phyloP scores from a whole-genome alignment of 1,139 yeast genomes.

The Geotrichum siamense region DNA sequence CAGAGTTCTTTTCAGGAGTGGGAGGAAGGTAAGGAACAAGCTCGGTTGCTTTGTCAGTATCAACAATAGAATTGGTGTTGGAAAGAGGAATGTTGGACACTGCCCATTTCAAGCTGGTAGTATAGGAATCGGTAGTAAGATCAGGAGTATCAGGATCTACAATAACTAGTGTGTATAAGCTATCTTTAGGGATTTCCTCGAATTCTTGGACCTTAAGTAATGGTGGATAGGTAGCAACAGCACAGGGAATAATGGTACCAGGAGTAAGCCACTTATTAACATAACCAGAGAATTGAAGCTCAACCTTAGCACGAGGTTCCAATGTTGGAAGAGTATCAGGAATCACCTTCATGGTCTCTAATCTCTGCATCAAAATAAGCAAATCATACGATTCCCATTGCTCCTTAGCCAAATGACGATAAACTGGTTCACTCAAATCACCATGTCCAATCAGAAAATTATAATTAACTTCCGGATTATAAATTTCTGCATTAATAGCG shows the following conservation, averaged over 20 bases:
- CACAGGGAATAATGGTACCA: slow-evolving; percentile 66
- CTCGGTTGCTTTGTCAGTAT: slow-evolving; percentile 42
- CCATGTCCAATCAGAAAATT: slow-evolving; percentile 47
- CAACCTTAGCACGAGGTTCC: slow-evolving; percentile 72
- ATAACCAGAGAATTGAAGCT: slow-evolving; percentile 65
- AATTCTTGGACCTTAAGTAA: slow-evolving; percentile 67
- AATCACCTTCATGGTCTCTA: slow-evolving; percentile 76
- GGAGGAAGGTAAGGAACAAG: slow-evolving; percentile 72
- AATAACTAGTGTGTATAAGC: slow-evolving; percentile 64
- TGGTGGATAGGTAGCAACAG: slow-evolving; percentile 69
- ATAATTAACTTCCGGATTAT: slow-evolving; percentile 78
- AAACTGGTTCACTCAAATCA: slow-evolving; percentile 73
- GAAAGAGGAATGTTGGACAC: slow-evolving; percentile 59
- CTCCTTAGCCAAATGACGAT: slow-evolving; percentile 56
- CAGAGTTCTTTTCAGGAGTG: slow-evolving; percentile 81
- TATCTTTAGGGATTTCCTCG: slow-evolving; percentile 43
- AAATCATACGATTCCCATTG: slow-evolving; percentile 67
- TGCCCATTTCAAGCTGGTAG: slow-evolving; percentile 73
- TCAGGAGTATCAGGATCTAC: slow-evolving; percentile 95
- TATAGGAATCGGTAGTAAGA: slow-evolving; percentile 55
- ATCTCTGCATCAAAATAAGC: slow-evolving; percentile 77
- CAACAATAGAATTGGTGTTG: slow-evolving; percentile 53
- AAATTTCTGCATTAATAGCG: slow-evolving; percentile 50
- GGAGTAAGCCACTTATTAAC: slow-evolving; percentile 67
- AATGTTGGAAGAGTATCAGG: slow-evolving; percentile 93